Evolutionary conservation across 257 asterid species (phyloP).

Genomic region (Ilex asprella): DNA sequence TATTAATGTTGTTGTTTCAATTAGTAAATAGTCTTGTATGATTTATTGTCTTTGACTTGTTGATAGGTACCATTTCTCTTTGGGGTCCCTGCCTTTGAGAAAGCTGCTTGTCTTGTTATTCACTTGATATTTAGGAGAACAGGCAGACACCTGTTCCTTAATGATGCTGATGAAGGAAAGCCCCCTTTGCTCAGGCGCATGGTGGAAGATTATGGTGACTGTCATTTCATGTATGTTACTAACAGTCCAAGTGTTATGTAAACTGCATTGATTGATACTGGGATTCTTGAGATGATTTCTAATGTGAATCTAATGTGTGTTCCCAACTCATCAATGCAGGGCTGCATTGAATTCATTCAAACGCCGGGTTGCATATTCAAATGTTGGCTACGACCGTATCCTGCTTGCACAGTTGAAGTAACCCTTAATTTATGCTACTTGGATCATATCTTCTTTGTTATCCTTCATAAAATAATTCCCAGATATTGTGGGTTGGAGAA

Average conservation of each 20-base stretch:
- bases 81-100: slow-evolving; percentile 85
- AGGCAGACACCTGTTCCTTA: slow-evolving; percentile 91
- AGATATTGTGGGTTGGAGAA: slow-evolving; percentile 99
- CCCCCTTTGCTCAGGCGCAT: slow-evolving; percentile 83
- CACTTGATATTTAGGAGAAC: slow-evolving; percentile 95
- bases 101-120: slow-evolving; percentile 56
- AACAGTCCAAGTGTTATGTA: slow-evolving; percentile 4
- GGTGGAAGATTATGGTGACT: slow-evolving; percentile 67
- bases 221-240: slow-evolving; percentile 57
- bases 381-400: slow-evolving; percentile 97
- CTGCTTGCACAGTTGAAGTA: slow-evolving; percentile 17
- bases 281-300: slow-evolving; percentile 3
- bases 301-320: neutral
- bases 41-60: neutral
- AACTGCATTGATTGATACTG: slow-evolving; percentile 8
- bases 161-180: slow-evolving; percentile 75
- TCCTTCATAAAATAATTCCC: slow-evolving; percentile 30
- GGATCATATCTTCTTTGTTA: slow-evolving; percentile 16
- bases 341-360: slow-evolving; percentile 72
- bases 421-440: neutral
- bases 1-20: neutral
- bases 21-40: neutral
- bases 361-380: slow-evolving; percentile 90
- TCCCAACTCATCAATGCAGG: slow-evolving; percentile 42
- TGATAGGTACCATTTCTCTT: slow-evolving; percentile 95